Evolutionary conservation across 2,329 filamentous ascomycete species (phyloP).

Genomic region (Exophiala dermatitidis): DNA sequence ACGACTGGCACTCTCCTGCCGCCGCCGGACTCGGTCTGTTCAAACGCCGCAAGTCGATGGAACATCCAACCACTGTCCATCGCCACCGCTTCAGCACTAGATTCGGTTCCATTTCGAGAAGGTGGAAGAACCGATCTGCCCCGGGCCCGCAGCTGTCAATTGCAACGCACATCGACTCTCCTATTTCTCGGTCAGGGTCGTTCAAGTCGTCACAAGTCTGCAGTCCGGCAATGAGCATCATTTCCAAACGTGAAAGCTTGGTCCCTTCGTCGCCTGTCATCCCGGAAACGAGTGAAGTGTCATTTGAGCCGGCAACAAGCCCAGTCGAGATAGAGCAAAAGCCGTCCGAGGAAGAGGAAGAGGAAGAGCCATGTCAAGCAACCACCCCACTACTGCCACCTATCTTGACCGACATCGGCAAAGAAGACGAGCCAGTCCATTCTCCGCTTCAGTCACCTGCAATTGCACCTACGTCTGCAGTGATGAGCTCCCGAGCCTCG

Average conservation of each 20-base stretch:
- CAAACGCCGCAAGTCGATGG: conserved; percentile 54
- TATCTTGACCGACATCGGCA: conserved; percentile 55
- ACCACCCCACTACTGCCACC: conserved; percentile 82
- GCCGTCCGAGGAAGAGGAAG: conserved; percentile 40
- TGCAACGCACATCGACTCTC: conserved; percentile 56
- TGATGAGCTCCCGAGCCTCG: conserved; percentile 39
- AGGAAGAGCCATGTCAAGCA: conserved; percentile 57
- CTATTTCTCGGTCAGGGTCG: conserved; percentile 38
- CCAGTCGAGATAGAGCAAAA: conserved; percentile 49
- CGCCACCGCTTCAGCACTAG: conserved; percentile 60
- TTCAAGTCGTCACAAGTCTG: conserved; percentile 34
- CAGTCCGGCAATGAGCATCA: conserved; percentile 32
- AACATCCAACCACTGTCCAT: conserved; percentile 56
- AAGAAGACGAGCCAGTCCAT: conserved; percentile 52
- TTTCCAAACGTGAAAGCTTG: conserved; percentile 44
- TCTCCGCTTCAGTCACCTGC: conserved; percentile 84
- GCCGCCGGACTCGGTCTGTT: conserved; percentile 30
- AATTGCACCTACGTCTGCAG: conserved; percentile 54
- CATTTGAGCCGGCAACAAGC: conserved; percentile 40
- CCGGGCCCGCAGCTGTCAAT: conserved; percentile 46
- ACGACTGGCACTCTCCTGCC: conserved; percentile 14
- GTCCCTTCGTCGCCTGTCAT: conserved; percentile 56
- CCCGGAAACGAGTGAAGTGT: conserved; percentile 54
- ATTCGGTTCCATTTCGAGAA: conserved; percentile 48
- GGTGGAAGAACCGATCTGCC: conserved; percentile 47